Evolutionary conservation across 148 eudicot species (phyloP), one percentile per base, ranked within the genome.

Genomic region (Camellia lanceoleosa): DNA sequence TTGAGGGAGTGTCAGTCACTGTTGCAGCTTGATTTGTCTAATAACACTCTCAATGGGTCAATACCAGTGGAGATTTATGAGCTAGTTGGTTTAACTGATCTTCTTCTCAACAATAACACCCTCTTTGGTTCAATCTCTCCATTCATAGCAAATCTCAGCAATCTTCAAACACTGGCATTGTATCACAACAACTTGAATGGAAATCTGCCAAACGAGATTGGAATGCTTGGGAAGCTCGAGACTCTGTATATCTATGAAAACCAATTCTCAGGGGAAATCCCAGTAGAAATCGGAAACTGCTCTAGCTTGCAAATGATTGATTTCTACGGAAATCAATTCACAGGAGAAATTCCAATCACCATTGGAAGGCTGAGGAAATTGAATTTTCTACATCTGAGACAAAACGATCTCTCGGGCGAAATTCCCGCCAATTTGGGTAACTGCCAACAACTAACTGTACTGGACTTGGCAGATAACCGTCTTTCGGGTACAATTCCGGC

Each of bases 271-370:
- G 98, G 99, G 5, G 91, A 89, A 61, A 92, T 96, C 43, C 99
- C 99, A 1, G 18, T 47, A 55, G 98, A 94, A 77, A 90, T 96
- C 44, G 97, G 98, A 15, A 96, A 96, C 82, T 96, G 99, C 83
- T 89, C 99, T 19, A 87, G 94, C 81, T 84, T 96, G 85, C 94
- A 92, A 65, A 91, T 90, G 98, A 70, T 96, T 42, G 99, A 96
- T 85, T 92, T 96, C 74, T 96, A 82, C 59, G 99, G 99, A 5
- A 96, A 96, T 78, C 92, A 80, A 9, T 96, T 96, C 72, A 68
- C 78, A 0, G 99, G 97, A 46, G 54, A 19, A 3, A 84, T 96
- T n/a, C 99, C 97, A 15, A 30, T 80, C 30, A 84, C 92, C 44
- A 59, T 94, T 55, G 99, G 98, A 44, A 74, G 81, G 76, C 81